Base-by-base conservation (phyloP, 352 stramenopile genomes). In the Globisporangium iwayamae region DNA sequence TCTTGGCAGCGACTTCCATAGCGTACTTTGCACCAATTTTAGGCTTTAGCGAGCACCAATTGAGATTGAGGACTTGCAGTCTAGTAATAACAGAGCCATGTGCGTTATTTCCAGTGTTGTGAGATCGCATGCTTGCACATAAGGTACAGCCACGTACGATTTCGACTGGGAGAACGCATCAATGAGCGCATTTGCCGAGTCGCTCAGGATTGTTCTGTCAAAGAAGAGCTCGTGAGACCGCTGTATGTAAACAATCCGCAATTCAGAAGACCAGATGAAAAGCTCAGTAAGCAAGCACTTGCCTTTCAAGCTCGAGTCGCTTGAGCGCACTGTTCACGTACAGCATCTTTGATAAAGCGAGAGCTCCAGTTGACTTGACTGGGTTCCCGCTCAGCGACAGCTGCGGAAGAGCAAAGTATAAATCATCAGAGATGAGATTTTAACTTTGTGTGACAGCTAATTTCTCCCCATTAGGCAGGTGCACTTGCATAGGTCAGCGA, bases 371-470 rank as follows among this genome's bases (percentile, higher is more conserved):
- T 20, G 59, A 50, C 9, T 62, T 55, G 41, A 83, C 58, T 11
- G 70, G 65, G 39, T 83, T 83, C n/a, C 62, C 47, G 43, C 69
- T 81, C 22, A 81, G 28, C n/a, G 48, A 65, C 16, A 65, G 39
- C 59, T 65, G 39, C 47, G 16, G 5, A 20, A 20, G 30, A 13
- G 34, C 20, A 60, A 60, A 50, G 43, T 20, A 10, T n/a, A 48
- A 16, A 11, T 41, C 43, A 5, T 18, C 18, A 20, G 14, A 18
- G n/a, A 25, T n/a, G 50, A 56, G n/a, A 30, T 30, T 36, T 39
- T 25, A 60, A 41, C 32, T 25, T 25, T 39, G 45, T 48, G 18
- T 20, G 20, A 30, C 18, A 43, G n/a, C 30, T 48, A 2, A 41
- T 45, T 20, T 16, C 5, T 38, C 25, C 50, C 11, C 28, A n/a